Conservation (phyloP, 495 filamentous ascomycete genomes). For the Penicillium herquei region DNA sequence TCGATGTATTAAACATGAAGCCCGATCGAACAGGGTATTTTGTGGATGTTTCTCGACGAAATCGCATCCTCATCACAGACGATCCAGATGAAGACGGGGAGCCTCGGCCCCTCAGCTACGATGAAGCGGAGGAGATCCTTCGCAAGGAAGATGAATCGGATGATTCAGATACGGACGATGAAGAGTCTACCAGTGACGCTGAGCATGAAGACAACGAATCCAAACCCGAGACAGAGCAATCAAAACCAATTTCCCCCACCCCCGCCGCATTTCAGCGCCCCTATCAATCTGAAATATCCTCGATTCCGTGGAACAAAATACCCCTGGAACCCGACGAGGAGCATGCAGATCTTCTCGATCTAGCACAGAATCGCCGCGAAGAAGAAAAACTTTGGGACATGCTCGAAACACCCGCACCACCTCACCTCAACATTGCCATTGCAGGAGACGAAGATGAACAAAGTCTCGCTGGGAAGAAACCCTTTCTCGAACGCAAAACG, state of each 20-base stretch:
- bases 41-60: slow-evolving; percentile 56
- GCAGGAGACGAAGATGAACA: slow-evolving; percentile 15
- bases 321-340: slow-evolving; percentile 40
- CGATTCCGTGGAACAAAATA: not conserved
- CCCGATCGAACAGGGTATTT: slow-evolving; percentile 50
- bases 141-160: slow-evolving; percentile 16
- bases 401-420: slow-evolving; percentile 35
- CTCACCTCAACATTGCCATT: slow-evolving; percentile 7
- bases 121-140: slow-evolving; percentile 55
- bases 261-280: not conserved
- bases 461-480: not conserved
- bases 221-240: not conserved
- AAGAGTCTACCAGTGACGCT: slow-evolving; percentile 18
- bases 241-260: not conserved
- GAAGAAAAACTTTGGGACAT: slow-evolving; percentile 57
- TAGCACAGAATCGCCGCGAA: slow-evolving; percentile 46
- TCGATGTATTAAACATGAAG: slow-evolving; percentile 48
- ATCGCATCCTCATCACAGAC: slow-evolving; percentile 57
- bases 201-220: slow-evolving; percentile 15
- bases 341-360: slow-evolving; percentile 56
- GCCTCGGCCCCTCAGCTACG: slow-evolving; percentile 35
- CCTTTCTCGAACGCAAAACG: slow-evolving; percentile 19
- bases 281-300: not conserved
- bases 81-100: slow-evolving; percentile 25
- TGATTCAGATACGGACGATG: slow-evolving; percentile 19